A percentile compares a stretch with the other conserved stretches of the same genome.
These are phyloP conservation scores for Kodamaea ohmeri DNA, from an alignment of 1,139 yeast genomes.

Conservation along the genomic window DNA sequence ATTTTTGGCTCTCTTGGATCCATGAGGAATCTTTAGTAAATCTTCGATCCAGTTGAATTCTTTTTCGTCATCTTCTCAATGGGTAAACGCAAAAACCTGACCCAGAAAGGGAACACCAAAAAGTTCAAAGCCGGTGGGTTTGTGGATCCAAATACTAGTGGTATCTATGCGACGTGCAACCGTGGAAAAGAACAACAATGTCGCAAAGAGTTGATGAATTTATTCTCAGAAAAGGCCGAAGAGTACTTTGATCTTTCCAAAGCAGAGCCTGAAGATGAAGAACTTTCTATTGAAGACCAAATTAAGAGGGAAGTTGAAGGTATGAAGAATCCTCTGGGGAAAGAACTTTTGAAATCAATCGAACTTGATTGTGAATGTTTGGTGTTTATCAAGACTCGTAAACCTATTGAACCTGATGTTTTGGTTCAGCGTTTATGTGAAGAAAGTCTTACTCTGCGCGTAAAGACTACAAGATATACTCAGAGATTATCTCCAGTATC, in stretches of 20 bases:
- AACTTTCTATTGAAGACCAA: conserved; percentile 69
- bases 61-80: conserved; percentile 16
- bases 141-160: conserved; percentile 77
- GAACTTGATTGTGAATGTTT: conserved; percentile 82
- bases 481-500: conserved; percentile 82
- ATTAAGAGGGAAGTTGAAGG: conserved; percentile 66
- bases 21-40: no score
- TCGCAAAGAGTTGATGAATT: conserved; percentile 63
- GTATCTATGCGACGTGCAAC: conserved; percentile 82
- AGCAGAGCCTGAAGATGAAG: conserved; percentile 30
- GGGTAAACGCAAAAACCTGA: conserved; percentile 34
- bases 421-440: conserved; percentile 63
- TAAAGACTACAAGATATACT: conserved; percentile 65
- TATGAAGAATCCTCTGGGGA: conserved; percentile 42
- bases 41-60: neutral
- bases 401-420: conserved; percentile 74
- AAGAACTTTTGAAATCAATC: conserved; percentile 56
- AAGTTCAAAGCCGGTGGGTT: conserved; percentile 50
- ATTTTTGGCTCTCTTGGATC: no score
- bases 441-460: conserved; percentile 50
- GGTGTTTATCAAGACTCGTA: conserved; percentile 74
- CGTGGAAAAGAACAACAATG: conserved; percentile 76
- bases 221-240: conserved; percentile 56
- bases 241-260: conserved; percentile 47
- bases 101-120: conserved; percentile 27